Base-by-base conservation (phyloP, 805 yeast species). In the Ogataea dorogensis region DNA sequence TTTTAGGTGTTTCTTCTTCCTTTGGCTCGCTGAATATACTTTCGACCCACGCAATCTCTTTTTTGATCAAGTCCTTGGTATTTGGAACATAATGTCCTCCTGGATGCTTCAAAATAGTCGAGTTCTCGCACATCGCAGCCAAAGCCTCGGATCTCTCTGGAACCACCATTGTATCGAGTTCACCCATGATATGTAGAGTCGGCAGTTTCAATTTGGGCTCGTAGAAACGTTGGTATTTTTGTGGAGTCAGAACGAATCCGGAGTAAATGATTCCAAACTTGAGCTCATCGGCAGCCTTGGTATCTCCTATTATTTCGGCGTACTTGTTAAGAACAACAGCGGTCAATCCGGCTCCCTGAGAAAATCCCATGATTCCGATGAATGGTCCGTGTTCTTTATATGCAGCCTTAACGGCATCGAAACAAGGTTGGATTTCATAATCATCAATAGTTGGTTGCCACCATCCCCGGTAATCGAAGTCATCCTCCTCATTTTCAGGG, bases 11-110 rank as follows among this genome's bases (percentile, higher is more conserved):
- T 13, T n/a, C 28, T 14, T 22, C 35, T 9, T 37, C 50, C 14
- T 35, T 38, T 1, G 39, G 43, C 15, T 38, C 48, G 17, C 47
- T 50, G 14, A 59, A 36, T 8, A 46, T 51, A 27, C 42, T 42
- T 24, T 49, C 54, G 13, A 63, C 51, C 67, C 67, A 63, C 1
- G 60, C 63, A 32, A 61, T 49, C 44, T 59, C 61, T 24, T 50
- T 56, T 23, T 51, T 56, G 12, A 63, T 25, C 16, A 61, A 40
- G 25, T 54, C 61, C 59, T 84, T 85, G 32, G 88, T 81, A 61
- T 86, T 87, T 18, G 98, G 98, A 30, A 91, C 96, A 64, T 84
- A 88, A 56, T 91, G 98, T 2, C 98, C 97, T 43, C 98, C 98
- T 7, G 97, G 97, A 54, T 91, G 98, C 46, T 75, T 81, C 41